Base-by-base conservation (phyloP, 2,329 filamentous ascomycete species). In the Paramyrothecium sp. region DNA sequence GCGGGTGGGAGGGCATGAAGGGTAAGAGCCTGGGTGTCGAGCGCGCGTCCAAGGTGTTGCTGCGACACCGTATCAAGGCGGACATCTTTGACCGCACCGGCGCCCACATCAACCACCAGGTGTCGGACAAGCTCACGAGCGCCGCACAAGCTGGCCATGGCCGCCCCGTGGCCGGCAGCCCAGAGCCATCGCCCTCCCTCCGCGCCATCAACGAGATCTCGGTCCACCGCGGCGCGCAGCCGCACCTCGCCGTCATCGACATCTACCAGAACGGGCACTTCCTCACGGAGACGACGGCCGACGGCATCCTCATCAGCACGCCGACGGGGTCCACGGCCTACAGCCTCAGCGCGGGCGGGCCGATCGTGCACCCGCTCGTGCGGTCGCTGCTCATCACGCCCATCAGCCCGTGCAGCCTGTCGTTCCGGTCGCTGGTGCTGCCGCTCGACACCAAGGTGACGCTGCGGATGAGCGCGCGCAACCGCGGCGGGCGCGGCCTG, bases 291-390 rank as follows among this genome's bases (percentile, higher is more conserved):
- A 94, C 92, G 1, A 93, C 96, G 13, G 94, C 93, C 1, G 95
- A 99, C 71, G 95, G 95, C 53, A 96, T 99, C 73, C 89, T 98
- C 49, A 87, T 98, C 58, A 92, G 90, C 61, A 97, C 94, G 0
- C 95, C 95, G 0, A 99, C 95, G 0, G 95, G 95, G 3, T 96
- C 91, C 46, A 99, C 95, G 0, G 95, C 95, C 1, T 99, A 99
- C 77, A 95, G 90, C 58, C 82, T 99, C n/a, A 95, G 90, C 62
- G 90, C 89, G 3, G 95, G 95, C 3, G 95, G 95, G 1, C 91
- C 89, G 65, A 98, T 99, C 64, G 90, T 98, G 46, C 95, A 99
- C 71, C 95, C 95, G 0, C 82, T 97, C 2, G 94, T 98, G 3
- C 89, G 91, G 41, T 91, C 91, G 2, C 82, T 98, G 16, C 85